Conservation (phyloP, 805 yeast species). For the Pichia paraexigua region DNA sequence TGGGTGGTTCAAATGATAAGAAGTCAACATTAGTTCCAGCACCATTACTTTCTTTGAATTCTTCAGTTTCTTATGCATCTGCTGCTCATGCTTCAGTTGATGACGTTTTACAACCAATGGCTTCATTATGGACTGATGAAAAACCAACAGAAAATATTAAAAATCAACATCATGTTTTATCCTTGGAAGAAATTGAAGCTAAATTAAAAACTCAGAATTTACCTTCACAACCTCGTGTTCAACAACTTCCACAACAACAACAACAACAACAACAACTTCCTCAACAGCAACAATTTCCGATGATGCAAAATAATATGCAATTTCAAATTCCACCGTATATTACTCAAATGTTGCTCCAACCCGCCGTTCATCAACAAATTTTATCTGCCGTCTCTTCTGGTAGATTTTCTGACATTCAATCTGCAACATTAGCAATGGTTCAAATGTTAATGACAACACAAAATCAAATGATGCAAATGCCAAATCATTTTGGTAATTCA, state of each 20-base stretch:
- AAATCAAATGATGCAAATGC: slow-evolving; percentile 17
- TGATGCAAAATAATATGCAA: slow-evolving; percentile 15
- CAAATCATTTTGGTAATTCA: background rate
- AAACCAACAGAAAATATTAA: slow-evolving; percentile 12
- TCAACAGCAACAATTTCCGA: slow-evolving; percentile 9
- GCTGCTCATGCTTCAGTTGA: slow-evolving; percentile 32
- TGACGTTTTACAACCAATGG: slow-evolving; percentile 56
- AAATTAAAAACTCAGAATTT: slow-evolving; percentile 42
- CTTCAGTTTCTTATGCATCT: slow-evolving; percentile 34
- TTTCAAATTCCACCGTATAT: slow-evolving; percentile 21
- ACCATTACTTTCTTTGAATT: slow-evolving; percentile 20
- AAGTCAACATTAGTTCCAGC: slow-evolving; percentile 14
- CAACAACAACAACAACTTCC: slow-evolving; percentile 15
- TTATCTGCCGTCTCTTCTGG: slow-evolving; percentile 28
- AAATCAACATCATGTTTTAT: slow-evolving; percentile 41
- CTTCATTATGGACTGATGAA: slow-evolving; percentile 54
- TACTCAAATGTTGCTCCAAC: slow-evolving; percentile 16
- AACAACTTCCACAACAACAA: slow-evolving; percentile 18
- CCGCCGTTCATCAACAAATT: slow-evolving; percentile 24
- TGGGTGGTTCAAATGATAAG: slow-evolving; percentile 16
- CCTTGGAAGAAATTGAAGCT: slow-evolving; percentile 82
- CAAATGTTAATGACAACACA: slow-evolving; percentile 24
- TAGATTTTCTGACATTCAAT: slow-evolving; percentile 25
- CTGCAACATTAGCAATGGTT: slow-evolving; percentile 27
- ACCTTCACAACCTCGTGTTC: slow-evolving; percentile 25